phyloP scores from a whole-genome alignment of 768 basidiomycete genomes.

The Vararia minispora region DNA sequence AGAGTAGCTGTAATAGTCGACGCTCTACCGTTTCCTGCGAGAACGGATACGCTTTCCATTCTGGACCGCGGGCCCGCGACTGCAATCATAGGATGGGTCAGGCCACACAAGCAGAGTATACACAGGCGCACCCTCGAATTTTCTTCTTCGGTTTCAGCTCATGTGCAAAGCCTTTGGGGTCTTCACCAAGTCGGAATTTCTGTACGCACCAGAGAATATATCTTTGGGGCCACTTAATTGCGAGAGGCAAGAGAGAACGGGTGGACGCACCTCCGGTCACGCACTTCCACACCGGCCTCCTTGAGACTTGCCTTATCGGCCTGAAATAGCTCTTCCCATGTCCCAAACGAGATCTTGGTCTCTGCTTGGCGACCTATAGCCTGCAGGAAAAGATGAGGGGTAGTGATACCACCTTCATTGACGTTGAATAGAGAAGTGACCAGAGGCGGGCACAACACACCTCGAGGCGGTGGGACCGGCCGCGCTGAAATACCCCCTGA shows the following conservation, averaged over 20 bases:
- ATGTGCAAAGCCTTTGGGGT: conserved; percentile 52
- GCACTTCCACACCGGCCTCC: conserved; percentile 51
- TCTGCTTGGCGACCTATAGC: conserved; percentile 63
- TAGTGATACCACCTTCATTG: conserved; percentile 34
- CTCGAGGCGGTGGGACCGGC: neutral
- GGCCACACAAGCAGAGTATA: conserved; percentile 3
- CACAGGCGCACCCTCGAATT: conserved; percentile 58
- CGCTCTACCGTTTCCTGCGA: conserved; percentile 32
- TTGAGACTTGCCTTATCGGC: conserved; percentile 45
- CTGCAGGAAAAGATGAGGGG: conserved; percentile 56
- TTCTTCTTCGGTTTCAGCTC: conserved; percentile 62
- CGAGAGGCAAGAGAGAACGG: neutral
- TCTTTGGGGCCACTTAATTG: conserved; percentile 25
- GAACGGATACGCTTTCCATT: conserved; percentile 68
- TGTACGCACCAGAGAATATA: conserved; percentile 83
- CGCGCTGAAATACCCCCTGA: too few relatives aligned
- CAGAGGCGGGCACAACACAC: neutral
- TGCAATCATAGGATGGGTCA: conserved; percentile 17
- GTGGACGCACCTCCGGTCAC: conserved; percentile 54
- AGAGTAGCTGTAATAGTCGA: too few relatives aligned
- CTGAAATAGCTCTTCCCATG: conserved; percentile 70
- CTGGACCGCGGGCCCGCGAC: conserved; percentile 68
- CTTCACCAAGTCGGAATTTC: conserved; percentile 52
- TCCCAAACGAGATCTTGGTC: conserved; percentile 48
- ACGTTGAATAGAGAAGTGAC: neutral